A percentile compares a stretch with the other conserved stretches of the same genome.
phyloP scores from a whole-genome alignment of 345 rosid genomes.

The Gossypium thurberi region DNA sequence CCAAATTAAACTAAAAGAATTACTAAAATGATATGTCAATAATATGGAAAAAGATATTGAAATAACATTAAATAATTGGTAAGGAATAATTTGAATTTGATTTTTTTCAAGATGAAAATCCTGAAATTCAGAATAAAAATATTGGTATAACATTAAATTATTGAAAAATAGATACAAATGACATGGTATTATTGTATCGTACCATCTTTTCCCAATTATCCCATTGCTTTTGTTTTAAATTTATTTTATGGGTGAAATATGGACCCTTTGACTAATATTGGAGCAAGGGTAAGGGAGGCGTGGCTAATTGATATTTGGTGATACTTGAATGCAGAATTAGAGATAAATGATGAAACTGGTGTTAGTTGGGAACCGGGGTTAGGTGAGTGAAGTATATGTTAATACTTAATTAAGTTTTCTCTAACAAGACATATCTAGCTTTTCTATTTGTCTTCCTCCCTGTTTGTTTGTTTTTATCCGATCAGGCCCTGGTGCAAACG shows the following conservation, averaged over 20 bases:
- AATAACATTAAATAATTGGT: too few species aligned
- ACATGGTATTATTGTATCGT: rapidly evolving
- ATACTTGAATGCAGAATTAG: not conserved
- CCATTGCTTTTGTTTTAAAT: too few species aligned
- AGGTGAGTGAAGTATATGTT: constrained; percentile 1
- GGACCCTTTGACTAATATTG: not conserved
- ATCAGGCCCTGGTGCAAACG: not conserved
- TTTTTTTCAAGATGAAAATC: too few species aligned
- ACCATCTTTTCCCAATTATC: too few species aligned
- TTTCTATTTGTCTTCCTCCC: not conserved
- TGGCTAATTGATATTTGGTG: not conserved
- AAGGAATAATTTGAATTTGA: too few species aligned
- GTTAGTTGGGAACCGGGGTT: not conserved
- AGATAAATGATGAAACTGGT: not conserved
- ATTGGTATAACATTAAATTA: too few species aligned
- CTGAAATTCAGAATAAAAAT: too few species aligned
- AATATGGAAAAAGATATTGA: too few species aligned
- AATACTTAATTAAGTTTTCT: not conserved
- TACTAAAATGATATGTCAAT: too few species aligned
- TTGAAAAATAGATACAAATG: too few species aligned
- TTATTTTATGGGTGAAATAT: too few species aligned
- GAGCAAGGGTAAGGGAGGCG: not conserved
- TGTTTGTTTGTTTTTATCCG: not conserved
- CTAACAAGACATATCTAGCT: not conserved
- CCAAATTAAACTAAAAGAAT: too few species aligned